Percentiles rank a stretch among this genome's conserved stretches.
These are phyloP conservation scores for maize (Zea mays) DNA, from an alignment of 176 grass and related monocot species.

Conservation along the genomic window DNA sequence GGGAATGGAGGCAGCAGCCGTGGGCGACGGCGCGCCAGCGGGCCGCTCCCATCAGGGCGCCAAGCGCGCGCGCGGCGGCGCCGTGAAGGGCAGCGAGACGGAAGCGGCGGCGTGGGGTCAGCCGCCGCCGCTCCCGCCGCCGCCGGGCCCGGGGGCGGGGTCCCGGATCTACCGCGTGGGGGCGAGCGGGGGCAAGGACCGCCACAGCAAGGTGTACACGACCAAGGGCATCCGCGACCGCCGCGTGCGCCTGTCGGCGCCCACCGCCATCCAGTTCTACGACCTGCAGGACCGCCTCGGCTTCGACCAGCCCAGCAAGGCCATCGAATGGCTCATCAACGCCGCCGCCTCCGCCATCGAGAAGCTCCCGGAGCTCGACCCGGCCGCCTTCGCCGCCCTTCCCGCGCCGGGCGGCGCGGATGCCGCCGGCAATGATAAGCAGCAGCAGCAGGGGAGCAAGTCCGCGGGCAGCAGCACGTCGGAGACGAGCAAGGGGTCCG, in stretches of 20 bases:
- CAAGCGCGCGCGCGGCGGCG: constrained; percentile 54
- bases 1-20: constrained; percentile 35
- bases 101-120: constrained; percentile 14
- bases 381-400: constrained; percentile 37
- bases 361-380: constrained; percentile 57
- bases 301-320: constrained; percentile 86
- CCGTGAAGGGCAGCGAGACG: constrained; percentile 4
- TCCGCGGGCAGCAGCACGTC: constrained; percentile 75
- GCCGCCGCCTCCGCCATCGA: constrained; percentile 71
- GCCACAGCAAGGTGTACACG: constrained; percentile 93
- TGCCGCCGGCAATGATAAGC: constrained; percentile 15
- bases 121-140: constrained; percentile 15
- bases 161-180: constrained; percentile 78
- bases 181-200: constrained; percentile 60
- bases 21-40: not conserved
- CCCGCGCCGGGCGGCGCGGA: constrained; percentile 23
- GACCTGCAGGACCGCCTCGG: constrained; percentile 89
- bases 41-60: constrained; percentile 20
- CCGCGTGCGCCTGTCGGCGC: constrained; percentile 72
- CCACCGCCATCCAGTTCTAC: constrained; percentile 91
- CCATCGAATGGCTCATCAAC: constrained; percentile 89
- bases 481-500: constrained; percentile 84
- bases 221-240: constrained; percentile 85
- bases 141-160: constrained; percentile 28
- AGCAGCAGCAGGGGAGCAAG: constrained; percentile 54